Conservation (phyloP, 2,329 filamentous ascomycete genomes). For the Ascochyta koolunga region DNA sequence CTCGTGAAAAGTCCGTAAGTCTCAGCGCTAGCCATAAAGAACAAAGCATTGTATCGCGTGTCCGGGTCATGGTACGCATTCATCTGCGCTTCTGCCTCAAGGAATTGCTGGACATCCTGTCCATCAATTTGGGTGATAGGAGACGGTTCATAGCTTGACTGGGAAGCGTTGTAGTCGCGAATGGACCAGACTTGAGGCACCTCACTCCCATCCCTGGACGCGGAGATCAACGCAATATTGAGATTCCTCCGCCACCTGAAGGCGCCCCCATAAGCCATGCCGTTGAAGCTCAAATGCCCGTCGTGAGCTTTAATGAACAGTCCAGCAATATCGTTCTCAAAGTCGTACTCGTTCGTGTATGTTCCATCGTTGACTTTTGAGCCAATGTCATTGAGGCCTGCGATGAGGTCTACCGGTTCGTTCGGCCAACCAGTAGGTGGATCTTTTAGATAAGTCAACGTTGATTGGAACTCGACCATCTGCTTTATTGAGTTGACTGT, state of each 20-base stretch:
- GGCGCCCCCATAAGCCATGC: constrained; percentile 43
- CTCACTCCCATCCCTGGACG: constrained; percentile 37
- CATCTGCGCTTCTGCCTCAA: constrained; percentile 39
- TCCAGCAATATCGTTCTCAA: constrained; percentile 46
- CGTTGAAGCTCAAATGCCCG: constrained; percentile 46
- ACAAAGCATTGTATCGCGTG: constrained; percentile 49
- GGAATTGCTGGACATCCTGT: constrained; percentile 41
- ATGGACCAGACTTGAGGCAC: constrained; percentile 40
- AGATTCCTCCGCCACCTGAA: constrained; percentile 44
- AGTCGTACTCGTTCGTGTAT: constrained; percentile 51
- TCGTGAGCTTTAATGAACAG: constrained; percentile 43
- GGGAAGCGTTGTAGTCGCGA: constrained; percentile 40
- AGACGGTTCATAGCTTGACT: constrained; percentile 35
- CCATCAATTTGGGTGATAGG: constrained; percentile 48
- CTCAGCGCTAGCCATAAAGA: constrained; percentile 43
- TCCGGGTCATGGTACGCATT: constrained; percentile 50
- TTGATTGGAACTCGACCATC: constrained; percentile 51
- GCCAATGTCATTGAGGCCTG: constrained; percentile 45
- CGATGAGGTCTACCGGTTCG: constrained; percentile 47
- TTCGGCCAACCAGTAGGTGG: constrained; percentile 48
- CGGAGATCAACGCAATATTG: constrained; percentile 39
- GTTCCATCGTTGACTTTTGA: constrained; percentile 35
- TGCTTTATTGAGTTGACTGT: constrained; percentile 42
- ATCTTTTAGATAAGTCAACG: constrained; percentile 47
- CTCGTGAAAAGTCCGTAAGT: constrained; percentile 39